These are phyloP conservation scores for Verbena officinalis DNA, from an alignment of 257 asterid genomes.

Conservation along the genomic window DNA sequence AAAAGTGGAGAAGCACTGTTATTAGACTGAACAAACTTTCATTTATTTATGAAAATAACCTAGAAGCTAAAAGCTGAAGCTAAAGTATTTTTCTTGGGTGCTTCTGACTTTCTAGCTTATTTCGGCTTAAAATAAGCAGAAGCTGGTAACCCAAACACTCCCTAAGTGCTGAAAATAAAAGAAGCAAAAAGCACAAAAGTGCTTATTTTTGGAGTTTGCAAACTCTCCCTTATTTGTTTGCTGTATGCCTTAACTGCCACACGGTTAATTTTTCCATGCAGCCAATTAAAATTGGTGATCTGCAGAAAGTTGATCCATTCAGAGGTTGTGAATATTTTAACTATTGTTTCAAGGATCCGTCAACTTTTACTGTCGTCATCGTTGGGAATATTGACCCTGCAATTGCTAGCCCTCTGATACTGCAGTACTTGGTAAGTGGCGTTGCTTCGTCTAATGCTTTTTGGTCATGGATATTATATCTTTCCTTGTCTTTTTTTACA, in stretches of 20 bases:
- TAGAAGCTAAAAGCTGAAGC: no score
- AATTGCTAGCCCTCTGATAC: slow-evolving; percentile 76
- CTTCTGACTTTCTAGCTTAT: no score
- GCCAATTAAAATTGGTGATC: slow-evolving; percentile 78
- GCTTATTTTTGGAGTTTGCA: no score
- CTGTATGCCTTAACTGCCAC: slow-evolving; percentile 9
- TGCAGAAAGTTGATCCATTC: slow-evolving; percentile 79
- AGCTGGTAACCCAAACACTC: no score
- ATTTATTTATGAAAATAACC: no score
- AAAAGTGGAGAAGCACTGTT: no score
- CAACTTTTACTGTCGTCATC: slow-evolving; percentile 81
- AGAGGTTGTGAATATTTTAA: slow-evolving; percentile 85
- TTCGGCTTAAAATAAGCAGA: no score
- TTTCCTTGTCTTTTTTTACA: slow-evolving; percentile 25
- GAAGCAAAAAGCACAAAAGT: no score
- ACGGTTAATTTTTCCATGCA: slow-evolving; percentile 40
- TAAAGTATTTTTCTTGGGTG: no score
- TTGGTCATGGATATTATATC: slow-evolving; percentile 19
- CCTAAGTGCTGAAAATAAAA: no score
- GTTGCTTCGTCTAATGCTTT: slow-evolving; percentile 23
- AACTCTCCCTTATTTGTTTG: slow-evolving; percentile 10
- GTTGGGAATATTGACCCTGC: slow-evolving; percentile 92
- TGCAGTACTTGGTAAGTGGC: slow-evolving; percentile 73
- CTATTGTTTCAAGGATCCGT: slow-evolving; percentile 90
- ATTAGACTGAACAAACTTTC: no score